These are phyloP conservation scores for Alternaria sp. DNA, from an alignment of 2,329 filamentous ascomycete species.

Conservation along the genomic window DNA sequence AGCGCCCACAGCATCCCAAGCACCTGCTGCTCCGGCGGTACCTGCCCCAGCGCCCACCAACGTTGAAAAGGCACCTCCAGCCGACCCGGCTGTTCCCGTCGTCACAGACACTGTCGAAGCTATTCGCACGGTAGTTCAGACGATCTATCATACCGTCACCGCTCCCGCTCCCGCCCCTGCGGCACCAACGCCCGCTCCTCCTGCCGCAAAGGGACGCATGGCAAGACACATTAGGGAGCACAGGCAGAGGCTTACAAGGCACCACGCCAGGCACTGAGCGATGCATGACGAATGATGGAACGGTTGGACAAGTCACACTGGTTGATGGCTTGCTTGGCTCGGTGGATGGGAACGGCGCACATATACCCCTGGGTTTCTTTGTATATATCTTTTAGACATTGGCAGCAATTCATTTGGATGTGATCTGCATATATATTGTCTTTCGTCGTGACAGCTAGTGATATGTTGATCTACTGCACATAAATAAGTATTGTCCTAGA, in stretches of 20 bases:
- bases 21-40: conserved; percentile 1
- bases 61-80: conserved; percentile 1
- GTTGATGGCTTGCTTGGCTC: conserved; percentile 9
- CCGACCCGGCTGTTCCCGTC: conserved; percentile 5
- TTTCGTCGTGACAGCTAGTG: neutral
- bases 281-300: neutral
- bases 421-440: neutral
- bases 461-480: neutral
- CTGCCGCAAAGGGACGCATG: conserved; percentile 12
- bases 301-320: conserved; percentile 2
- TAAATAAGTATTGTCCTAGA: neutral
- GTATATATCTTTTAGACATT: conserved; percentile 13
- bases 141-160: conserved; percentile 21
- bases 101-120: conserved; percentile 3
- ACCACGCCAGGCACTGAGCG: conserved; percentile 15
- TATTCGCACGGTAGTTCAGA: conserved; percentile 21
- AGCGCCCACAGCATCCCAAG: conserved; percentile 1
- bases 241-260: conserved; percentile 19
- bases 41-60: conserved; percentile 7
- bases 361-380: conserved; percentile 19
- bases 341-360: neutral
- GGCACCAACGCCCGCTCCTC: conserved; percentile 15
- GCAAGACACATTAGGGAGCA: conserved; percentile 25
- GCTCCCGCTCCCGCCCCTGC: conserved; percentile 5
- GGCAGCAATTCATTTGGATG: conserved; percentile 1